phyloP scores from a whole-genome alignment of 306 rosid genomes.

The Cicer yamashitae region DNA sequence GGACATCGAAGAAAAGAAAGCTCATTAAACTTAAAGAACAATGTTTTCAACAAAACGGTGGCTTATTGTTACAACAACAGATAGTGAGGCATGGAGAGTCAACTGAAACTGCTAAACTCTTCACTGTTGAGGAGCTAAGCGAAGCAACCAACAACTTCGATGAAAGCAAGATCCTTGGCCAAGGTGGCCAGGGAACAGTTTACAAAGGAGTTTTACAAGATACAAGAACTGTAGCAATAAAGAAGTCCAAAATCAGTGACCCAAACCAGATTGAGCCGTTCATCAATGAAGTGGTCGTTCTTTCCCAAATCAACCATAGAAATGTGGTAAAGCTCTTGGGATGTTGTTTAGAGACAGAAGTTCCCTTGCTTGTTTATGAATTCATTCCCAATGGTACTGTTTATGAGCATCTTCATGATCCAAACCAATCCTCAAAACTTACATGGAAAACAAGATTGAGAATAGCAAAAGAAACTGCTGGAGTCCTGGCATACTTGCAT shows the following conservation, averaged over 20 bases:
- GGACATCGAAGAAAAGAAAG: constrained; percentile 45
- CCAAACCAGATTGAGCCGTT: constrained; percentile 50
- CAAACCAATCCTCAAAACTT: neutral
- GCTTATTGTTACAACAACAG: constrained; percentile 49
- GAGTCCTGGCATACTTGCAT: constrained; percentile 58
- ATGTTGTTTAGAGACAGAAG: constrained; percentile 62
- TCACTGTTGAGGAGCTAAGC: constrained; percentile 44
- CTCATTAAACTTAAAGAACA: constrained; percentile 43
- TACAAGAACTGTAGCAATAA: constrained; percentile 47
- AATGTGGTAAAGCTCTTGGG: constrained; percentile 59
- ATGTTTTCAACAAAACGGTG: constrained; percentile 54
- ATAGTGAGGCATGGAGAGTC: constrained; percentile 32
- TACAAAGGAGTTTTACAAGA: constrained; percentile 50
- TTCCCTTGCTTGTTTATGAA: constrained; percentile 68
- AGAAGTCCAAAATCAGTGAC: constrained; percentile 54
- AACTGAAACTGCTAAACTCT: constrained; percentile 30
- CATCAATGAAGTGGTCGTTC: constrained; percentile 56
- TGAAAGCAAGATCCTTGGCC: constrained; percentile 44
- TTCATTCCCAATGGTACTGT: constrained; percentile 52
- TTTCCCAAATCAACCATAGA: constrained; percentile 57
- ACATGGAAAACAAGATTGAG: constrained; percentile 53
- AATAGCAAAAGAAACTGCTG: constrained; percentile 59
- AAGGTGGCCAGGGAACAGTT: constrained; percentile 56
- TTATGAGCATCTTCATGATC: constrained; percentile 45
- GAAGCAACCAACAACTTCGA: constrained; percentile 54